phyloP scores from a whole-genome alignment of 345 rosid genomes.

The Eutrema heterophyllum region DNA sequence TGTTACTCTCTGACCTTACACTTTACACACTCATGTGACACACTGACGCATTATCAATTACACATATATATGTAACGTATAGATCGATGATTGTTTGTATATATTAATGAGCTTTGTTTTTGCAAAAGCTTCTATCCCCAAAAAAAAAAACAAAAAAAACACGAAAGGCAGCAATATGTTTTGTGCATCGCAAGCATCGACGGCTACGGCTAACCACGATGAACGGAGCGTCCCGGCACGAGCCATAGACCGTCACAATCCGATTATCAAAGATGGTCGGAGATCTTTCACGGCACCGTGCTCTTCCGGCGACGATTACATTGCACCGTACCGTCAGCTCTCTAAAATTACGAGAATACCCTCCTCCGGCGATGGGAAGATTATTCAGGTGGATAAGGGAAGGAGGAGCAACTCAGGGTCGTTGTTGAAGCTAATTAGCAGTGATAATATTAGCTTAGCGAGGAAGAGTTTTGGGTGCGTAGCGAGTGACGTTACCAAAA shows the following conservation, averaged over 20 bases:
- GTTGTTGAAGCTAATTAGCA: slow-evolving; percentile 10
- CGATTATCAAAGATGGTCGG: slow-evolving; percentile 62
- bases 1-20: slow-evolving; percentile 25
- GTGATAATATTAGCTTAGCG: slow-evolving; percentile 11
- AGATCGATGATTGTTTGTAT: background rate
- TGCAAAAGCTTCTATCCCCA: background rate
- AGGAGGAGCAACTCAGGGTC: slow-evolving; percentile 12
- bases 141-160: background rate
- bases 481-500: slow-evolving; percentile 29
- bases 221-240: slow-evolving; percentile 12
- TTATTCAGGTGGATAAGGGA: slow-evolving; percentile 2
- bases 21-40: slow-evolving; percentile 32
- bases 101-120: slow-evolving; percentile 8
- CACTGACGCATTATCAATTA: slow-evolving; percentile 27
- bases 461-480: slow-evolving; percentile 40
- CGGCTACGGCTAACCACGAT: slow-evolving; percentile 41
- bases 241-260: slow-evolving; percentile 68
- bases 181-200: slow-evolving; percentile 88
- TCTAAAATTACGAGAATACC: slow-evolving; percentile 19
- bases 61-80: background rate
- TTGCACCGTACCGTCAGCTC: slow-evolving; percentile 28
- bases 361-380: background rate
- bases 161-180: slow-evolving; percentile 48
- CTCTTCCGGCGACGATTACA: slow-evolving; percentile 22
- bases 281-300: slow-evolving; percentile 40